Percentiles rank a stretch among this genome's conserved stretches.
These are phyloP conservation scores for Penicillium turbatum DNA, from an alignment of 495 filamentous ascomycete genomes.

Conservation along the genomic window DNA sequence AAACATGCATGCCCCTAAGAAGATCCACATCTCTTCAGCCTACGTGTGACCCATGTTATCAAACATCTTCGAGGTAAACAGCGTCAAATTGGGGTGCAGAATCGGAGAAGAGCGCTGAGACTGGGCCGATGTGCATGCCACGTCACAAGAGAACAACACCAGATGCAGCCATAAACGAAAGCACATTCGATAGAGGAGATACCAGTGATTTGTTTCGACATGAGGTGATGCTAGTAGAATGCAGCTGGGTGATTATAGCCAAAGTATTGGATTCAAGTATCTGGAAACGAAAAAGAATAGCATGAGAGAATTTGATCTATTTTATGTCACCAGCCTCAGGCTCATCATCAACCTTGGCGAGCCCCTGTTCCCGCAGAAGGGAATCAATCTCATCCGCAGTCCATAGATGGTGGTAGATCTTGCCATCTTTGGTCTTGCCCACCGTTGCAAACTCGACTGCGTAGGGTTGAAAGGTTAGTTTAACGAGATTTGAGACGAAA, in stretches of 20 bases:
- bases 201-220: not conserved
- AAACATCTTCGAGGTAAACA: slow-evolving; percentile 8
- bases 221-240: slow-evolving; percentile 3
- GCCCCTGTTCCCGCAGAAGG: slow-evolving; percentile 87
- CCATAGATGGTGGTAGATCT: slow-evolving; percentile 98
- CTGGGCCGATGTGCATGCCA: slow-evolving; percentile 33
- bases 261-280: slow-evolving; percentile 22
- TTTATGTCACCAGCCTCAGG: slow-evolving; percentile 59
- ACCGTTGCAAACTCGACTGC: slow-evolving; percentile 99
- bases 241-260: slow-evolving; percentile 22
- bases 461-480: slow-evolving; percentile 28
- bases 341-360: slow-evolving; percentile 82
- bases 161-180: slow-evolving; percentile 22
- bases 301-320: slow-evolving; percentile 37
- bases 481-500: not conserved
- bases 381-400: slow-evolving; percentile 93
- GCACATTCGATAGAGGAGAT: not conserved
- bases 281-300: slow-evolving; percentile 16
- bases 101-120: slow-evolving; percentile 22
- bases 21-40: slow-evolving; percentile 6
- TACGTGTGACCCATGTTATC: slow-evolving; percentile 37
- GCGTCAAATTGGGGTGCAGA: slow-evolving; percentile 20
- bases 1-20: not conserved
- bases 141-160: slow-evolving; percentile 35
- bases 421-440: slow-evolving; percentile 87